phyloP scores from a whole-genome alignment of 2,329 filamentous ascomycete genomes.

The Ophiostoma populinum region DNA sequence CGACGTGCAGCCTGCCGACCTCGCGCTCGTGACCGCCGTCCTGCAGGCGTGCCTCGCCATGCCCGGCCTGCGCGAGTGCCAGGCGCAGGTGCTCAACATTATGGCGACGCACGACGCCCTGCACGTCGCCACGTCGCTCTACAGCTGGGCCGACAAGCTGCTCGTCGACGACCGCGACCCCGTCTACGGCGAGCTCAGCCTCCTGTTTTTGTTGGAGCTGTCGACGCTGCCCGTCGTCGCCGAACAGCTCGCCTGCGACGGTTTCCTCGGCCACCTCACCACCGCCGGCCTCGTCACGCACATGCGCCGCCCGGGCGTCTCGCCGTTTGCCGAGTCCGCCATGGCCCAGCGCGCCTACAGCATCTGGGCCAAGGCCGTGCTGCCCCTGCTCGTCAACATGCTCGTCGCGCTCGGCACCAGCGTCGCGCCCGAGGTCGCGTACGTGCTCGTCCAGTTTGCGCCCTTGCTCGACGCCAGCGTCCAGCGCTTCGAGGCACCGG shows the following conservation, averaged over 20 bases:
- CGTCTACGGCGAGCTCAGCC: conserved; percentile 80
- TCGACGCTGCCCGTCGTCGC: conserved; percentile 67
- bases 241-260: conserved; percentile 79
- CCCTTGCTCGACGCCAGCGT: conserved; percentile 57
- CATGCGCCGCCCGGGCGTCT: conserved; percentile 53
- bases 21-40: conserved; percentile 74
- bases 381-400: conserved; percentile 79
- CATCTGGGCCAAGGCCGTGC: conserved; percentile 77
- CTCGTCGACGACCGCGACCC: conserved; percentile 52
- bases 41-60: conserved; percentile 70
- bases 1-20: conserved; percentile 56
- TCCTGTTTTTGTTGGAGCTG: conserved; percentile 75
- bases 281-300: conserved; percentile 64
- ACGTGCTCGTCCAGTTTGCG: conserved; percentile 80
- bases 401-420: conserved; percentile 65
- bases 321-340: conserved; percentile 59
- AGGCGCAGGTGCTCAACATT: conserved; percentile 53
- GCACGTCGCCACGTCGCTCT: conserved; percentile 70
- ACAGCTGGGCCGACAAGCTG: conserved; percentile 83
- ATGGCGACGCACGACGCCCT: conserved; percentile 55
- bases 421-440: conserved; percentile 67
- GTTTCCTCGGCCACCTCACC: conserved; percentile 60
- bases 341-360: conserved; percentile 59
- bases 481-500: conserved; percentile 49
- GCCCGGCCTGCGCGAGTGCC: conserved; percentile 55